A percentile compares a stretch with the other conserved stretches of the same genome.
These are phyloP conservation scores for Umbelopsis sp. DNA, from an alignment of 192 early-diverging fungal genomes.

Conservation along the genomic window DNA sequence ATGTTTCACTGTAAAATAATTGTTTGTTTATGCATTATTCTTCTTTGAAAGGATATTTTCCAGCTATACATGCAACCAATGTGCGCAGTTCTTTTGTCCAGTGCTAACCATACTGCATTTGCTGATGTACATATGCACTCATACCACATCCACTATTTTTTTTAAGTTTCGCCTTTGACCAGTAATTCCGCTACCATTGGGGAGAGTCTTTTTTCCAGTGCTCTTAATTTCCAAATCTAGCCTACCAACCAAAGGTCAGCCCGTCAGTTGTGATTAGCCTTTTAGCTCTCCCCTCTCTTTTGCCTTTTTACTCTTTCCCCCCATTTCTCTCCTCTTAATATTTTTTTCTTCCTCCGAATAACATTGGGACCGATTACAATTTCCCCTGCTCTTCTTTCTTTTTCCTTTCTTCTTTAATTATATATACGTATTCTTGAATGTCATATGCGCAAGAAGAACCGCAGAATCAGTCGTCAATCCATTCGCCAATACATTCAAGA, in stretches of 20 bases:
- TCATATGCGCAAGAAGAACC: conserved; percentile 19
- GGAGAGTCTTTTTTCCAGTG: background rate
- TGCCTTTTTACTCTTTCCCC: background rate
- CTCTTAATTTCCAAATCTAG: conserved; percentile 11
- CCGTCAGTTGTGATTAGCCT: conserved; percentile 4
- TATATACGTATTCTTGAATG: conserved; percentile 5
- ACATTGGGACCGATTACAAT: conserved; percentile 1
- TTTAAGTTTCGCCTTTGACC: conserved; percentile 11
- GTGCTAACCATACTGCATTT: too few relatives aligned
- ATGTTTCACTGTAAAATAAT: too few relatives aligned
- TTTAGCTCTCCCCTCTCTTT: background rate
- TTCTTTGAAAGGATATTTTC: too few relatives aligned
- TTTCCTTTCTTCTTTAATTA: background rate
- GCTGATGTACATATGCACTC: too few relatives aligned
- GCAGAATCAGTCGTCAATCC: background rate
- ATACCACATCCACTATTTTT: background rate
- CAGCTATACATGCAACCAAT: too few relatives aligned
- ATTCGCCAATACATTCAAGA: conserved; percentile 2
- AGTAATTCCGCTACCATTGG: conserved; percentile 22
- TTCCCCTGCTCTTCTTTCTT: conserved; percentile 5
- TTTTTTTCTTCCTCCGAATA: background rate
- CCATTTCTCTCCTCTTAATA: background rate
- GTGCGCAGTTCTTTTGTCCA: too few relatives aligned
- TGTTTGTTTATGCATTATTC: too few relatives aligned
- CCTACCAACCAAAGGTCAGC: background rate